phyloP scores from a whole-genome alignment of 495 filamentous ascomycete genomes.

The Lophiostoma macrostomum region DNA sequence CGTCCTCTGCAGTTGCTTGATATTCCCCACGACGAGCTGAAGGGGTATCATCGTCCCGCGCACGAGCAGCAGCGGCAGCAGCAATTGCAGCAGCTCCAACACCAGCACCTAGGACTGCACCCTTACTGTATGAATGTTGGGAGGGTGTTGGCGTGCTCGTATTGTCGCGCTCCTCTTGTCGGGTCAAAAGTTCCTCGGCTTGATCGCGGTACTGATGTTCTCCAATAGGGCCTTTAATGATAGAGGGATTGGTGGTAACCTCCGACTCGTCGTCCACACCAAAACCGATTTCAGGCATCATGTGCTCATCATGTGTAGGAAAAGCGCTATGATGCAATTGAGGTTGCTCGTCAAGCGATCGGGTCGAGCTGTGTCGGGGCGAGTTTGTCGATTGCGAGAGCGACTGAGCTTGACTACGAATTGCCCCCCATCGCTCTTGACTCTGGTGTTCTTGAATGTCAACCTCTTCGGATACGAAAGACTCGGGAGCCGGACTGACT shows the following conservation, averaged over 20 bases:
- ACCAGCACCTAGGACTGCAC: conserved; percentile 42
- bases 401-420: conserved; percentile 32
- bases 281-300: conserved; percentile 68
- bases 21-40: conserved; percentile 36
- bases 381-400: conserved; percentile 52
- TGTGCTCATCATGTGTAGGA: conserved; percentile 49
- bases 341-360: conserved; percentile 56
- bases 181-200: conserved; percentile 44
- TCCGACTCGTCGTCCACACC: conserved; percentile 63
- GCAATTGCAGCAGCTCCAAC: conserved; percentile 47
- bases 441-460: conserved; percentile 17
- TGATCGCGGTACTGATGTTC: conserved; percentile 48
- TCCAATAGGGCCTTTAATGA: conserved; percentile 66
- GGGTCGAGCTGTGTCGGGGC: conserved; percentile 72
- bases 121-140: conserved; percentile 40
- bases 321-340: conserved; percentile 62
- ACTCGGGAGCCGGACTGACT: conserved; percentile 15
- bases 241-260: conserved; percentile 73
- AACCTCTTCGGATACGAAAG: neutral
- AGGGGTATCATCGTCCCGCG: conserved; percentile 50
- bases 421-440: conserved; percentile 31
- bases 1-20: conserved; percentile 52
- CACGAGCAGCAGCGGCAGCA: conserved; percentile 39
- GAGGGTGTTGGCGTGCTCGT: conserved; percentile 36
- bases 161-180: conserved; percentile 39